Percentiles rank a stretch among this genome's conserved stretches.
These are phyloP conservation scores for Penicillium olsonii DNA, from an alignment of 2,329 filamentous ascomycete genomes.

Conservation along the genomic window DNA sequence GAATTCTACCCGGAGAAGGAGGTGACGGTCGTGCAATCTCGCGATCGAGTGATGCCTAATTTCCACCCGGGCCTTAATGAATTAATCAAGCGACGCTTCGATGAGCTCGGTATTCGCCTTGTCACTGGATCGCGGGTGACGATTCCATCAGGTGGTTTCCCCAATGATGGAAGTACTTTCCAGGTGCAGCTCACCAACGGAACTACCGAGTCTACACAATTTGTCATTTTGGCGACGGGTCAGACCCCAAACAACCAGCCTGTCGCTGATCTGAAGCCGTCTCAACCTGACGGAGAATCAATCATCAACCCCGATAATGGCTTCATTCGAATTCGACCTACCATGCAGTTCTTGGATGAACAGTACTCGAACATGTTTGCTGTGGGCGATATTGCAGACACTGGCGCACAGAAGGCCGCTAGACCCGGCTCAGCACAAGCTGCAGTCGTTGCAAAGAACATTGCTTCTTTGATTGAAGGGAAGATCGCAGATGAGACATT, in stretches of 20 bases:
- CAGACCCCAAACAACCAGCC: slow-evolving; percentile 51
- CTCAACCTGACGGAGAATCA: slow-evolving; percentile 13
- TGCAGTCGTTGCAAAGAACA: slow-evolving; percentile 35
- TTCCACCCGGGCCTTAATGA: slow-evolving; percentile 35
- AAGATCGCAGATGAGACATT: slow-evolving; percentile 25
- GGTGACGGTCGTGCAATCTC: slow-evolving; percentile 52
- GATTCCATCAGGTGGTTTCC: slow-evolving; percentile 31
- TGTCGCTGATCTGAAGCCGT: slow-evolving; percentile 34
- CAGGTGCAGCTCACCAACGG: slow-evolving; percentile 35
- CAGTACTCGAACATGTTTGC: slow-evolving; percentile 36
- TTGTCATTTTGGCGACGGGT: slow-evolving; percentile 50
- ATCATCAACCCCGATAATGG: slow-evolving; percentile 38
- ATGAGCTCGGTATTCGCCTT: slow-evolving; percentile 34
- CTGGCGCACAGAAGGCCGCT: slow-evolving; percentile 38
- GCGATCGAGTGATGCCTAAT: slow-evolving; percentile 39
- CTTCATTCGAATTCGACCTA: slow-evolving; percentile 35
- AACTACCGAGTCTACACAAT: slow-evolving; percentile 36
- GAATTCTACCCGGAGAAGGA: slow-evolving; percentile 50
- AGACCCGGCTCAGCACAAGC: slow-evolving; percentile 35
- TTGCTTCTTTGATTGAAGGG: slow-evolving; percentile 35
- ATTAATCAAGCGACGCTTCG: slow-evolving; percentile 34
- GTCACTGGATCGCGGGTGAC: slow-evolving; percentile 33
- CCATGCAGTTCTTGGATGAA: slow-evolving; percentile 36
- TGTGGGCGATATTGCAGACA: slow-evolving; percentile 40
- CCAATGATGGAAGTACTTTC: slow-evolving; percentile 25